These are phyloP conservation scores for Fonsecaea multimorphosa DNA, from an alignment of 2,329 filamentous ascomycete genomes.

Conservation along the genomic window DNA sequence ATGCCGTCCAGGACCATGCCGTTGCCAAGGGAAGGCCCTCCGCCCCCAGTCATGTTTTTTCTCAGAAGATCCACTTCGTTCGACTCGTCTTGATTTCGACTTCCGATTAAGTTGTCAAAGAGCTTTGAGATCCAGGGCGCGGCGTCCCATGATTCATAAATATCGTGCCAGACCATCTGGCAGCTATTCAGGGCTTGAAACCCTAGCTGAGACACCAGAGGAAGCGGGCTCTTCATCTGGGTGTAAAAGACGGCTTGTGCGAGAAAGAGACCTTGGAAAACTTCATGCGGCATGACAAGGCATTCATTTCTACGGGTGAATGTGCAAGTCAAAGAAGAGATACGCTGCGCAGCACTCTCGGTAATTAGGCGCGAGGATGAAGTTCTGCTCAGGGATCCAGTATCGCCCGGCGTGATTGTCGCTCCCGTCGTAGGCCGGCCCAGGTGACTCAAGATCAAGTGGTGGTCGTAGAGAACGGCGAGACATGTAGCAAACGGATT, in stretches of 20 bases:
- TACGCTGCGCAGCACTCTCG: slow-evolving; percentile 19
- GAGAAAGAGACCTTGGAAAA: slow-evolving; percentile 24
- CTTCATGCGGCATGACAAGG: slow-evolving; percentile 23
- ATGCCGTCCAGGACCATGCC: slow-evolving; percentile 17
- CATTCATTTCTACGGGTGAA: slow-evolving; percentile 13
- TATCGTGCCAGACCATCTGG: slow-evolving; percentile 20
- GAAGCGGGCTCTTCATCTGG: slow-evolving; percentile 19
- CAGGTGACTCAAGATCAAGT: slow-evolving; percentile 14
- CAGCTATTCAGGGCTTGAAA: slow-evolving; percentile 18
- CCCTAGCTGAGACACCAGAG: slow-evolving; percentile 8
- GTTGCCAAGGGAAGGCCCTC: not conserved
- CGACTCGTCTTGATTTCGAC: not conserved
- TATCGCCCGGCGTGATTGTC: slow-evolving; percentile 6
- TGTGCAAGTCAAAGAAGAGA: slow-evolving; percentile 16
- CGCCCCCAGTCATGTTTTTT: not conserved
- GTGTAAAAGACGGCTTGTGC: slow-evolving; percentile 25
- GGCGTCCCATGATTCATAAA: slow-evolving; percentile 19
- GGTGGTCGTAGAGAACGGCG: slow-evolving; percentile 20
- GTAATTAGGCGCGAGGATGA: slow-evolving; percentile 9
- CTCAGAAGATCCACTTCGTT: slow-evolving; percentile 1
- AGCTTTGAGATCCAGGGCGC: slow-evolving; percentile 21
- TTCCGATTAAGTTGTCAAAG: slow-evolving; percentile 22
- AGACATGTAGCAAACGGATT: slow-evolving; percentile 22
- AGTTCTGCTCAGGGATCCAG: slow-evolving; percentile 2
- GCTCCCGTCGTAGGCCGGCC: slow-evolving; percentile 9